Base-by-base conservation (phyloP, 331 rosid species). In the Pyrus hybrid region DNA sequence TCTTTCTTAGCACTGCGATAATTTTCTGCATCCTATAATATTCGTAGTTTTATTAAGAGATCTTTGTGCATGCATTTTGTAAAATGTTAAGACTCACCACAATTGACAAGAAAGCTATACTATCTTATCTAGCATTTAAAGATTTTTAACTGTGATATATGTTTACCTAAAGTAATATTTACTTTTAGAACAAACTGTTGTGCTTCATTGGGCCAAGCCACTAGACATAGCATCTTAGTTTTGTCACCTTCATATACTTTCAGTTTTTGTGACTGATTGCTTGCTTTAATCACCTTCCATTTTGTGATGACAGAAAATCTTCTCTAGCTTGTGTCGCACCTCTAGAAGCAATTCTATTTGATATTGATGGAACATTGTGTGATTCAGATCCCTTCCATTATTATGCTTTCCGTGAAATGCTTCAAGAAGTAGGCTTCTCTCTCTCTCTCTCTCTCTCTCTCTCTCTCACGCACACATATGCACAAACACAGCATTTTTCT, bases 331-430 rank as follows among this genome's bases (percentile, higher is more conserved):
- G 8, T 68, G 70, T 83, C 23, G 51, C 65, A 62, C 82, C 86
- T 61, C 83, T 86, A 7, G 58, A 84, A 77, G 86, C 84, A 20
- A 78, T 86, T 82, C 83, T 83, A 32, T 86, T 86, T 63, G 87
- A 86, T 58, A 81, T 86, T 49, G 87, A 86, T 69, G 90, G 87
- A 70, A 86, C 86, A 21, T 53, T 86, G 30, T 83, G 87, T 58
- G 90, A 83, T 71, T 83, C 86, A 17, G 86, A 83, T 73, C 87
- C 90, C 20, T 67, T 79, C 61, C 86, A 83, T 33, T 83, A 72
- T 54, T 47, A 65, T 25, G 88, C 88, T 68, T 86, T 79, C 71
- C 78, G 81, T n/a, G 54, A 76, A 67, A 79, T 81, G 85, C 90
- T 86, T 84, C 81, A 79, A 79, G 73, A 81, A 79, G 88, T 86